Base-by-base conservation (phyloP, 2,329 filamentous ascomycete species). In the Sphaerulina musiva region DNA sequence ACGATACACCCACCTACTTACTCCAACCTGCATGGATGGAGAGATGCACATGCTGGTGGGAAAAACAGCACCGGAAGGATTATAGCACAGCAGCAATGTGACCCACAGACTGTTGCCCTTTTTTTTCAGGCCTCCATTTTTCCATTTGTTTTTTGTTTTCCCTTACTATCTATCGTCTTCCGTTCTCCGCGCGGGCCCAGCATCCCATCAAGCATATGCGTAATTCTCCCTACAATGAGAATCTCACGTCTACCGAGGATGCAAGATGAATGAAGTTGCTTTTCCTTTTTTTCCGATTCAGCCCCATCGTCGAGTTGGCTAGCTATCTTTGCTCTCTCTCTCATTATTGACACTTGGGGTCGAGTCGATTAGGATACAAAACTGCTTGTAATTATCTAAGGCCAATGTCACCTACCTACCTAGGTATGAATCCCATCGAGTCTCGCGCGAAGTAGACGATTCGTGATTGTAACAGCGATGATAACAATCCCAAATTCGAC, bases 151-250 rank as follows among this genome's bases (percentile, higher is more conserved):
- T 20, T 20, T 20, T 3, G 14, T 41, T 41, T 2, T 14, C 17
- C 32, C 17, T 34, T 45, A 20, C 26, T 36, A 29, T 32, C 20
- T 20, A 20, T 20, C 20, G 3, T 20, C 1, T 20, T 20, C 20
- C 20, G 3, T 20, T 40, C 11, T 7, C 20, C 20, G 20, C 26
- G n/a, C 39, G 40, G 43, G 20, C 20, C 9, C 51, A 48, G 54
- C 54, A 53, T 53, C 46, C 54, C 46, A 56, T 53, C 34, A 53
- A 56, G 54, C 54, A 56, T 56, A 56, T 56, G 54, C 54, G 54
- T 56, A 42, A 40, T 50, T 46, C 46, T 52, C 50, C 42, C 26
- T 47, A n/a, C 54, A 23, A 53, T 53, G 50, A 50, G 54, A 44
- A 42, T 29, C 32, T 40, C 46, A 56, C 54, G 49, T 53, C 54